Percentiles rank a stretch among this genome's conserved stretches.
Evolutionary conservation across 2,329 filamentous ascomycete genomes (phyloP).

Genomic region (Neofusicoccum cordaticola): DNA sequence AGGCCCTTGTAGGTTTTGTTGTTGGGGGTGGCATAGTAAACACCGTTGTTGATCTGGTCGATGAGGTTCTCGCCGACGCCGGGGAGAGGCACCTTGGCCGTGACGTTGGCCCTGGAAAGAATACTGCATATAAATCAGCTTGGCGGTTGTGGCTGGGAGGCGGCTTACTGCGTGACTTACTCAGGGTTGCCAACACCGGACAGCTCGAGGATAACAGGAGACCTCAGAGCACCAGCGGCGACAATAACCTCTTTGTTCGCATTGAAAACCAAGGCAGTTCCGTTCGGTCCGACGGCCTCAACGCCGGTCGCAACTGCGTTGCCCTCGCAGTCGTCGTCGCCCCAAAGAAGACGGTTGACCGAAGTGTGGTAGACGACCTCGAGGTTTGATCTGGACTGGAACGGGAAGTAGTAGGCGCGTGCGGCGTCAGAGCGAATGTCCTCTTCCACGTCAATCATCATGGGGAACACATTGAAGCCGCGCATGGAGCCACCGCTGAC

Average conservation of each 20-base stretch:
- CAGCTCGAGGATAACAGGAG: slow-evolving; percentile 21
- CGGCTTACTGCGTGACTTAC: background rate
- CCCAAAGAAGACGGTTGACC: background rate
- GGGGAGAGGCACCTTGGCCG: slow-evolving; percentile 16
- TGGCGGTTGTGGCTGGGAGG: background rate
- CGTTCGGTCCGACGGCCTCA: background rate
- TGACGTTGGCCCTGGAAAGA: slow-evolving; percentile 18
- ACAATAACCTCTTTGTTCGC: slow-evolving; percentile 22
- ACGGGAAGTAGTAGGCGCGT: slow-evolving; percentile 48
- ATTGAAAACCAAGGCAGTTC: background rate
- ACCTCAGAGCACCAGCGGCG: slow-evolving; percentile 20
- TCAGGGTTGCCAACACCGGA: slow-evolving; percentile 22
- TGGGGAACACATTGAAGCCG: slow-evolving; percentile 41
- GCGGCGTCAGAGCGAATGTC: slow-evolving; percentile 47
- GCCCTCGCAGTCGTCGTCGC: slow-evolving; percentile 9
- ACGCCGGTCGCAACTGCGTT: slow-evolving; percentile 21
- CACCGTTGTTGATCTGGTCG: slow-evolving; percentile 22
- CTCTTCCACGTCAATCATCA: slow-evolving; percentile 38
- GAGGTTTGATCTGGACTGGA: slow-evolving; percentile 38
- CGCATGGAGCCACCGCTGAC: slow-evolving; percentile 25
- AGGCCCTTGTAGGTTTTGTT: slow-evolving; percentile 25
- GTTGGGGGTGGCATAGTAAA: slow-evolving; percentile 11
- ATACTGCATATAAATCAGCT: background rate
- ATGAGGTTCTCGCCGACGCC: slow-evolving; percentile 26
- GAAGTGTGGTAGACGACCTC: slow-evolving; percentile 37